These are phyloP conservation scores for Plantago ovata DNA, from an alignment of 257 asterid genomes.

Conservation along the genomic window DNA sequence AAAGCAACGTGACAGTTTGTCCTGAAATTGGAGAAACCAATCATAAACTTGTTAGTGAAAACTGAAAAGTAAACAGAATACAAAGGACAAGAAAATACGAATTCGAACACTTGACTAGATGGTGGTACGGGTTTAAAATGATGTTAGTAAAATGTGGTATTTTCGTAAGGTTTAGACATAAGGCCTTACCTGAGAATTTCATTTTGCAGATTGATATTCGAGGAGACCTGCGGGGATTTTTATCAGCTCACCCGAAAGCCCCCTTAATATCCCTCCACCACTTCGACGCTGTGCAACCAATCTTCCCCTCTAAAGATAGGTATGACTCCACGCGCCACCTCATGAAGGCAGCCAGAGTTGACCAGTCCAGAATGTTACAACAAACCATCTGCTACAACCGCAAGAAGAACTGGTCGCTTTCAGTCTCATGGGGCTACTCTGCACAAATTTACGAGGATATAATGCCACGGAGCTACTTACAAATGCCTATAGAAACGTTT, in stretches of 20 bases:
- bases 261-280: constrained; percentile 7
- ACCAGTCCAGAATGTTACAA: constrained; percentile 7
- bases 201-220: constrained; percentile 47
- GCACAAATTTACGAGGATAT: constrained; percentile 4
- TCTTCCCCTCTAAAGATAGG: neutral
- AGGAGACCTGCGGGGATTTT: constrained; percentile 45
- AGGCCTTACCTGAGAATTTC: too few relatives aligned
- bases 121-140: too few relatives aligned
- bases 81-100: too few relatives aligned
- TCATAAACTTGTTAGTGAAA: too few relatives aligned
- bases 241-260: constrained; percentile 8
- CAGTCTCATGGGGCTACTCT: constrained; percentile 2
- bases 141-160: too few relatives aligned
- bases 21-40: too few relatives aligned
- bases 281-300: neutral
- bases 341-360: neutral
- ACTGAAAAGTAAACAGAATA: too few relatives aligned
- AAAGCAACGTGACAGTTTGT: too few relatives aligned
- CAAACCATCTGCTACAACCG: constrained; percentile 5
- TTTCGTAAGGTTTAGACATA: too few relatives aligned
- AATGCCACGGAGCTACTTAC: constrained; percentile 1
- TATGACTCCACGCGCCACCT: neutral
- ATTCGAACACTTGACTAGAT: too few relatives aligned
- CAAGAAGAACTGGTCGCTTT: neutral
- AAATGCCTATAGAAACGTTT: constrained; percentile 5